Conservation (phyloP, 441 rosid genomes). For the Breynia disticha region DNA sequence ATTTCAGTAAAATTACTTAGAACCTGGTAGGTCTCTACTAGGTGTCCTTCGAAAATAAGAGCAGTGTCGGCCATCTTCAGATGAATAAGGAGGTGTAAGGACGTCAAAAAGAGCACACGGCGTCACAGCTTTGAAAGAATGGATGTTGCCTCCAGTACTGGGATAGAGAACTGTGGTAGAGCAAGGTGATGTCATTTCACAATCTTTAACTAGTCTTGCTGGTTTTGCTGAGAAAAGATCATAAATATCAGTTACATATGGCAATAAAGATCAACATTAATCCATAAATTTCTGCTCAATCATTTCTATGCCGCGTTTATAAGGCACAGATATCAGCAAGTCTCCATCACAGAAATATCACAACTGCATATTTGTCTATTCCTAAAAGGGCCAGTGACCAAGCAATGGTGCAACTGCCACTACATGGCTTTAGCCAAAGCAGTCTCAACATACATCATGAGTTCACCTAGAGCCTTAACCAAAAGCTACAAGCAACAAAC, state of each 20-base stretch:
- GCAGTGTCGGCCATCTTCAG: conserved; percentile 38
- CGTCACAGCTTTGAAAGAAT: conserved; percentile 32
- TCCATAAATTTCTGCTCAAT: not conserved
- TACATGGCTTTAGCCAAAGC: too few species aligned
- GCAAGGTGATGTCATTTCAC: conserved; percentile 31
- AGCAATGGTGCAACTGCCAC: too few species aligned
- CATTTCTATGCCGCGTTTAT: too few species aligned
- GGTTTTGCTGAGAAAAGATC: conserved; percentile 20
- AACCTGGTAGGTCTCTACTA: conserved; percentile 23
- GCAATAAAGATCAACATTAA: not conserved
- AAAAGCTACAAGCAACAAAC: too few species aligned
- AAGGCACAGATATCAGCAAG: not conserved
- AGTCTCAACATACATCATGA: too few species aligned
- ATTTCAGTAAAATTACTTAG: not conserved
- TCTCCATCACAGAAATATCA: too few species aligned
- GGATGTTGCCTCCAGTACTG: conserved; percentile 38
- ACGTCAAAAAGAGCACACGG: conserved; percentile 40
- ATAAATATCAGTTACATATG: not conserved
- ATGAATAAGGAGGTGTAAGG: conserved; percentile 33
- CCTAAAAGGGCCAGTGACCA: too few species aligned
- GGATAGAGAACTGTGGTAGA: conserved; percentile 35
- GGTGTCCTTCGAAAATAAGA: conserved; percentile 28
- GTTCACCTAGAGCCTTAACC: too few species aligned
- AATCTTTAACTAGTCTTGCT: conserved; percentile 37
- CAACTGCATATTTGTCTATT: not conserved